A percentile compares a stretch with the other conserved stretches of the same genome.
Conservation (phyloP, 257 asterid genomes). For the Galeopsis tetrahit region DNA sequence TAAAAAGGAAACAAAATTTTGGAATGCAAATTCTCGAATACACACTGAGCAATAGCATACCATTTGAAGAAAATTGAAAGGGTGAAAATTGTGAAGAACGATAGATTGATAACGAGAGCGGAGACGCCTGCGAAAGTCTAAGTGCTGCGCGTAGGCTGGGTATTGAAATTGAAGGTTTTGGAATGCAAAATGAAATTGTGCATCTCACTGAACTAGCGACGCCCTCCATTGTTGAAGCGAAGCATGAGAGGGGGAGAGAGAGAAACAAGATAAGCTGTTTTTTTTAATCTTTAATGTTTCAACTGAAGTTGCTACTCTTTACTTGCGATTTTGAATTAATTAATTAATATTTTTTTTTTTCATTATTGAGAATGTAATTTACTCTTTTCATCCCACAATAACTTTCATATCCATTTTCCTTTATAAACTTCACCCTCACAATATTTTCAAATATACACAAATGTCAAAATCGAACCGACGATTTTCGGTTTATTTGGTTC, state of each 20-base stretch:
- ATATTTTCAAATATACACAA: no score
- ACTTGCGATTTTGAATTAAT: not conserved
- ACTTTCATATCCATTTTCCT: no score
- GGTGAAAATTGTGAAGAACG: slow-evolving; percentile 31
- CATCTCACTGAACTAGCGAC: slow-evolving; percentile 40
- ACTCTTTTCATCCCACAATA: not conserved
- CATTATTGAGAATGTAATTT: no score
- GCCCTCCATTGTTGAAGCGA: slow-evolving; percentile 50
- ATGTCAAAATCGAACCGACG: no score
- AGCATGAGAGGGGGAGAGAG: slow-evolving; percentile 3
- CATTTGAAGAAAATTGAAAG: slow-evolving; percentile 31
- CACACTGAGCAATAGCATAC: slow-evolving; percentile 8
- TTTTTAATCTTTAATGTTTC: slow-evolving; percentile 1
- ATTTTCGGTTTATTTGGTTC: no score
- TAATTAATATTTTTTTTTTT: not conserved
- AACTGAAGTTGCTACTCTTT: slow-evolving; percentile 31
- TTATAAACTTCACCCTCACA: no score
- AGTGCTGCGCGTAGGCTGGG: slow-evolving; percentile 11
- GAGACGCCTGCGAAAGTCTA: slow-evolving; percentile 24
- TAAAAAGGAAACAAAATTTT: not conserved
- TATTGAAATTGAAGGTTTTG: slow-evolving; percentile 24
- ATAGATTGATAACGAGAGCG: slow-evolving; percentile 31
- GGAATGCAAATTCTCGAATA: no score
- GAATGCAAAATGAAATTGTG: slow-evolving; percentile 29
- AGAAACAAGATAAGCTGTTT: slow-evolving; percentile 25